phyloP scores from a whole-genome alignment of 305 asterid genomes.

The Rubia occidens region DNA sequence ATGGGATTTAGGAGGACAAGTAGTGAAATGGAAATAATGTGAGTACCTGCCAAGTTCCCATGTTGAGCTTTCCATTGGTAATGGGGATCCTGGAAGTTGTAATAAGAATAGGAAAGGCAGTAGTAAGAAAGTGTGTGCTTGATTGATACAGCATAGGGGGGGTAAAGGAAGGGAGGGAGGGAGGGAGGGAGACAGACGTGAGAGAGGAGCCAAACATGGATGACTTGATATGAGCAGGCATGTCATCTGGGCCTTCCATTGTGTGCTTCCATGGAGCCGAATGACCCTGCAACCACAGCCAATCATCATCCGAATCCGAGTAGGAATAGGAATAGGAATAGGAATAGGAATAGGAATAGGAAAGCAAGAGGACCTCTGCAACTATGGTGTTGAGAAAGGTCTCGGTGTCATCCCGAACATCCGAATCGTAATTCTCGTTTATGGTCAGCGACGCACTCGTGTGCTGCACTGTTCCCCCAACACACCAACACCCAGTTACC shows the following conservation, averaged over 20 bases:
- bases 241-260: constrained; percentile 93
- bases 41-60: constrained; percentile 98
- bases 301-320: too few relatives aligned
- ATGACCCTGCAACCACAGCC: constrained; percentile 46
- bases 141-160: too few relatives aligned
- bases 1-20: too few relatives aligned
- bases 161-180: too few relatives aligned
- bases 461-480: constrained; percentile 62
- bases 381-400: constrained; percentile 75
- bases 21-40: too few relatives aligned
- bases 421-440: constrained; percentile 85
- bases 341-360: too few relatives aligned
- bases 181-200: constrained; percentile 20
- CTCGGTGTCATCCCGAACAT: constrained; percentile 84
- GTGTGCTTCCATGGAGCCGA: constrained; percentile 96
- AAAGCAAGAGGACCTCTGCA: constrained; percentile 57
- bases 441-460: constrained; percentile 94
- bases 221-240: constrained; percentile 97
- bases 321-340: too few relatives aligned
- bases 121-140: too few relatives aligned
- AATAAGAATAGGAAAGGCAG: too few relatives aligned
- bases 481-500: too few relatives aligned
- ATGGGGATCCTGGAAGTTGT: constrained; percentile 55
- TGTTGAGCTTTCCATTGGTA: constrained; percentile 72
- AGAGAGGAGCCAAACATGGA: constrained; percentile 93